Percentiles rank a stretch among this genome's conserved stretches.
These are phyloP conservation scores for Colletotrichum australisinense DNA, from an alignment of 2,329 filamentous ascomycete genomes.

Conservation along the genomic window DNA sequence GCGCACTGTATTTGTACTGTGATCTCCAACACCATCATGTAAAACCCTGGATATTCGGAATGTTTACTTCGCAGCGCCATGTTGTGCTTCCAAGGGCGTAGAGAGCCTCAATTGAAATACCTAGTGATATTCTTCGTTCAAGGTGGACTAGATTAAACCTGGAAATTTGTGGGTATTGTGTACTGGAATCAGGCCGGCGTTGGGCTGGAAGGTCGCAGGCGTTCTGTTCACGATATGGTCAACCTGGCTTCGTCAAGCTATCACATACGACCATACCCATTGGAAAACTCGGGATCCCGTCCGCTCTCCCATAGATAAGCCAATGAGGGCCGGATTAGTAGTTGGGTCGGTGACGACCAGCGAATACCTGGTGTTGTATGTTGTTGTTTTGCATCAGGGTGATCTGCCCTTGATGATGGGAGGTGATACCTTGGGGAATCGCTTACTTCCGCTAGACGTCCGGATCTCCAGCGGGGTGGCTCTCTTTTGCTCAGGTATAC, in stretches of 20 bases:
- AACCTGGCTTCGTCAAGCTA: rapidly evolving
- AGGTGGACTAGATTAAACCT: neutral
- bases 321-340: constrained; percentile 27
- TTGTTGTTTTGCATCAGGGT: neutral
- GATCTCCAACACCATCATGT: neutral
- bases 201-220: neutral
- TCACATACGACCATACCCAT: constrained; percentile 30
- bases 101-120: too few relatives aligned
- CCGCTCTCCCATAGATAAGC: constrained; percentile 34
- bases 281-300: constrained; percentile 34
- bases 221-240: rapidly evolving
- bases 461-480: too few relatives aligned
- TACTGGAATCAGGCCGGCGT: neutral
- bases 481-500: neutral
- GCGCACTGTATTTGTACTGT: constrained; percentile 6
- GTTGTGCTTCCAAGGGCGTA: neutral
- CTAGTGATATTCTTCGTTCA: neutral
- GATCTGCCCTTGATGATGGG: too few relatives aligned
- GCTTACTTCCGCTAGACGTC: neutral
- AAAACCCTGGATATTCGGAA: neutral
- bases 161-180: neutral
- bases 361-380: neutral
- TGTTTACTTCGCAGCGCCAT: neutral
- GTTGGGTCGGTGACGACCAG: constrained; percentile 25
- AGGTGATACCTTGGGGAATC: too few relatives aligned